Conservation (phyloP, 805 yeast species). For the Torulaspora microellipsoides region DNA sequence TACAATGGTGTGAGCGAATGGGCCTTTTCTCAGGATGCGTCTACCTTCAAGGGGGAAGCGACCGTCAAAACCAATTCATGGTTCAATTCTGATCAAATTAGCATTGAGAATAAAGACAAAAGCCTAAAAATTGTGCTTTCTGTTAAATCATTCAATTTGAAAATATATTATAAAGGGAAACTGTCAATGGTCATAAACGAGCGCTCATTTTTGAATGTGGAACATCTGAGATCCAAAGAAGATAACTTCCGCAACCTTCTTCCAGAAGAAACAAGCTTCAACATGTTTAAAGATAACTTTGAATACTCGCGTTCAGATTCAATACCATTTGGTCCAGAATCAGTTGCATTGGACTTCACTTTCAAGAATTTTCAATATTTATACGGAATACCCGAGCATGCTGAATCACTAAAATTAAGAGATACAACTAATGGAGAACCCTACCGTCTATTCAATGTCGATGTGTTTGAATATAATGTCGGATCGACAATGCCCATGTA, state of each 20-base stretch:
- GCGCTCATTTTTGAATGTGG: conserved; percentile 67
- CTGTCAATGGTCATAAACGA: conserved; percentile 61
- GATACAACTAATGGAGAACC: conserved; percentile 67
- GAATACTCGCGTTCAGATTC: conserved; percentile 61
- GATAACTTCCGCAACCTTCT: conserved; percentile 40
- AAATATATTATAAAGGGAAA: conserved; percentile 42
- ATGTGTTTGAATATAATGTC: conserved; percentile 88
- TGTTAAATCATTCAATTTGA: conserved; percentile 31
- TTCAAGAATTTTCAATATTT: conserved; percentile 59
- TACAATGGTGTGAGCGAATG: conserved; percentile 57
- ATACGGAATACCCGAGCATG: conserved; percentile 97
- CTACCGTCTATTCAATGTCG: conserved; percentile 86
- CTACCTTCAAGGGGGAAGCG: not conserved
- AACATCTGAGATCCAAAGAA: conserved; percentile 60
- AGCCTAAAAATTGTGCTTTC: conserved; percentile 7
- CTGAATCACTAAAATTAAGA: conserved; percentile 68
- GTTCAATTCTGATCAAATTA: conserved; percentile 6
- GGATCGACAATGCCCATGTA: conserved; percentile 87
- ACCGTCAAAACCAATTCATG: not conserved
- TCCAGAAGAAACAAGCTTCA: conserved; percentile 58
- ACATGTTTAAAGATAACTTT: conserved; percentile 69
- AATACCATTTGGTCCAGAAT: conserved; percentile 82
- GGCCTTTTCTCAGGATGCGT: conserved; percentile 43
- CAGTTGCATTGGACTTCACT: conserved; percentile 73
- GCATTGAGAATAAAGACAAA: conserved; percentile 5